Base-by-base conservation (phyloP, 495 filamentous ascomycete species). In the Collariella sp. region DNA sequence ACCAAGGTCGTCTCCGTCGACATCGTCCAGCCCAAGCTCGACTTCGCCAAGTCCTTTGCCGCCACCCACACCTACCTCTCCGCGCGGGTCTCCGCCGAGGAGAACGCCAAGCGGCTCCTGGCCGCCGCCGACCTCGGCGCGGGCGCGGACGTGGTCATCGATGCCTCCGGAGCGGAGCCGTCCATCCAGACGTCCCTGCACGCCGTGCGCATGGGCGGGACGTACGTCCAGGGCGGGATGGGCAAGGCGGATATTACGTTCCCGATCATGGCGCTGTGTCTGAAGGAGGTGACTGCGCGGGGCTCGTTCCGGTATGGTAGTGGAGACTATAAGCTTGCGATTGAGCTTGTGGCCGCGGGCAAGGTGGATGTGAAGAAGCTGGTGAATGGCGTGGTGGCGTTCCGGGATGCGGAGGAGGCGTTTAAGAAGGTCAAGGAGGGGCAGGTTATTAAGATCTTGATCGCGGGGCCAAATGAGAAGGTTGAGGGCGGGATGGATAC, bases 141-240 rank as follows among this genome's bases (percentile, higher is more conserved):
- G 2, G 88, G 89, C 1, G 85, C 83, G 4, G 85, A 94, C 69
- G 80, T 83, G 12, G 85, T 84, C 12, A 88, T 96, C 54, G 91
- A 96, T 69, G 87, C 89, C 15, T 83, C 79, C 5, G 91, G 91
- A 19, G 90, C 86, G 1, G 86, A 89, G 63, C 75, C 79, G 1
- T 86, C 79, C 50, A 86, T 95, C 62, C 83, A 91, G 66, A 78
- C 82, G 1, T 82, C 78, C 0, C 76, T 95, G 50, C 80, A 93
- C 71, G 75, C 76, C 15, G 73, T 91, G 3, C 71, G 83, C 41
- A 68, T 75, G 40, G 89, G 89, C 12, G 90, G 91, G 6, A 83
- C 82, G 0, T 93, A 88, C 65, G 85, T 95, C 1, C 90, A 95
- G 72, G 88, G 80, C 52, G 91, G 89, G 7, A 83, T 94, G 78